Base-by-base conservation (phyloP, 768 basidiomycete genomes). In the Pleurotus eryngii region DNA sequence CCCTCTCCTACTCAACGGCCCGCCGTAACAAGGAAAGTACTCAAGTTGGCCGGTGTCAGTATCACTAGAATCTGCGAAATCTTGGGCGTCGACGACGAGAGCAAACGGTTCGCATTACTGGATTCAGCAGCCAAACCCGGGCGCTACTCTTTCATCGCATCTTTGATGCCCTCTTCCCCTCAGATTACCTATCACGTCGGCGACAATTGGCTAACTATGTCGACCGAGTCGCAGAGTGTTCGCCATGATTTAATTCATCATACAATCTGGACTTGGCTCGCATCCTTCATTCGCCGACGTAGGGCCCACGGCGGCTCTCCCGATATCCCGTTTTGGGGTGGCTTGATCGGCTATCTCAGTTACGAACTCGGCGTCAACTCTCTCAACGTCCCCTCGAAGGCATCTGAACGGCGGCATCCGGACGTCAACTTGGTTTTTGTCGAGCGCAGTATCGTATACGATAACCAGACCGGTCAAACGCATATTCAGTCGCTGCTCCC, bases 301-400 rank as follows among this genome's bases (percentile, higher is more conserved):
- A 76, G 74, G 57, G 81, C 78, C 7, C 59, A 62, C 20, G 76
- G 76, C 20, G 87, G 89, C 3, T 64, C 64, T 42, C 61, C 75
- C 5, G 77, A 83, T 8, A 68, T 84, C 45, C 91, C 90, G 0
- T 93, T 93, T 67, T 92, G 90, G 89, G 92, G 90, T 37, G 92
- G 92, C 20, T 74, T 93, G 12, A 70, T 92, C 20, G 92, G 92
- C 7, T 84, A 81, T 58, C 71, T 93, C 58, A 89, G 87, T 62
- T 94, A 93, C 65, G 92, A 92, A 68, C 75, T 92, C 15, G 92
- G 90, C 11, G 79, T 86, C 4, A 71, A 79, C 45, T 75, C 82
- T 5, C 69, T 91, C 22, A 67, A 74, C 18, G 72, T 86, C 49
- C 70, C 76, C 55, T 67, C 78, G n/a, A 24, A 11, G 37, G n/a